Evolutionary conservation across 768 basidiomycete genomes (phyloP).

Genomic region (Serendipita sp.): DNA sequence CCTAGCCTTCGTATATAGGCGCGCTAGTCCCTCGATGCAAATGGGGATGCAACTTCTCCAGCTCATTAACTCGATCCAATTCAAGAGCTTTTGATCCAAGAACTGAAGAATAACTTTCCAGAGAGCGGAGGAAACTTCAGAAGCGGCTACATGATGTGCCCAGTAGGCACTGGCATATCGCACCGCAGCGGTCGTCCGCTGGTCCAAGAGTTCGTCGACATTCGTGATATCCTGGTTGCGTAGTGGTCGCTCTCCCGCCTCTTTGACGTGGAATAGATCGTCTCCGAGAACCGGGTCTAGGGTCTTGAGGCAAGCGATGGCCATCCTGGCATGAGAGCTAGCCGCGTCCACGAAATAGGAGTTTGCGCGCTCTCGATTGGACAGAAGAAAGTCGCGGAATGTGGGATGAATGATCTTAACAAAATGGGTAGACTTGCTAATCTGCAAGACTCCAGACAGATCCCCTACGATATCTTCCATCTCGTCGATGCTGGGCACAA

Average conservation of each 20-base stretch:
- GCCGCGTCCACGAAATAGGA: not conserved
- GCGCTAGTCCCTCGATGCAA: not conserved
- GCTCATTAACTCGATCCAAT: slow-evolving; percentile 2
- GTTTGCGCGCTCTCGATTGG: not conserved
- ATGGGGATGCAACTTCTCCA: not conserved
- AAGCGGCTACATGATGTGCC: not conserved
- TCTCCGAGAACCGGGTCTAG: not conserved
- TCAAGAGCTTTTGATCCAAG: not conserved
- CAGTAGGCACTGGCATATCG: slow-evolving; percentile 1
- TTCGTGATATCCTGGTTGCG: not conserved
- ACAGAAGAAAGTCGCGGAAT: not conserved
- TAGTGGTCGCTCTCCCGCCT: not conserved
- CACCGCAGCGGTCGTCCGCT: not conserved
- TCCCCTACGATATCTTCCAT: not conserved
- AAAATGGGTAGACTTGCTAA: not conserved
- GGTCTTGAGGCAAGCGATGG: not conserved
- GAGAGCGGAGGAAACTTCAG: not conserved
- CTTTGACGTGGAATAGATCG: not conserved
- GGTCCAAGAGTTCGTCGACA: not conserved
- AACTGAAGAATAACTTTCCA: not conserved
- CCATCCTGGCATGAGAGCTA: not conserved
- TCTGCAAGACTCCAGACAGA: not conserved
- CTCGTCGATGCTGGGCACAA: not conserved
- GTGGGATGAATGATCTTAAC: slow-evolving; percentile 1
- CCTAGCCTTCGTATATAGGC: not conserved